Evolutionary conservation across 163 green algal species (phyloP).

Genomic region (Chlamydomonas reinhardtii): DNA sequence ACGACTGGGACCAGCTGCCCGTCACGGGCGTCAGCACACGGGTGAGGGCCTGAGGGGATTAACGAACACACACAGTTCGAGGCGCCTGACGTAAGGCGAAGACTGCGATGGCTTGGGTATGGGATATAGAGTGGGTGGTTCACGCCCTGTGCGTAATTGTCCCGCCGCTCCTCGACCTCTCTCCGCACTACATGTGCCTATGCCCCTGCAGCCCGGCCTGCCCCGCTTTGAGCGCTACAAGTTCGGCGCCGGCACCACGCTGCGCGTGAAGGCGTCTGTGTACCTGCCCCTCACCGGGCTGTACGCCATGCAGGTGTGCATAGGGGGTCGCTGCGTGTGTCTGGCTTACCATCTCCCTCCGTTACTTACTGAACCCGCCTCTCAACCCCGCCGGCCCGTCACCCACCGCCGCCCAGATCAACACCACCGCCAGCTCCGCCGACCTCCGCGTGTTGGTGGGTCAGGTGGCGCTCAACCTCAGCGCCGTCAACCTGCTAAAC

Average conservation of each 20-base stretch:
- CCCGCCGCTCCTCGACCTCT: too few relatives aligned
- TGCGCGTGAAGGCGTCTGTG: neutral
- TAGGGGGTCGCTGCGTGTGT: too few relatives aligned
- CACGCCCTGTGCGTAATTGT: too few relatives aligned
- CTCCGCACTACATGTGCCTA: too few relatives aligned
- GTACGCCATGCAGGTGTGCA: neutral
- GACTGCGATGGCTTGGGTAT: too few relatives aligned
- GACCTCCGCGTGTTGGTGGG: neutral
- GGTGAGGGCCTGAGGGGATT: too few relatives aligned
- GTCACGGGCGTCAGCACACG: neutral
- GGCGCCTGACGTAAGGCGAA: too few relatives aligned
- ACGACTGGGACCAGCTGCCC: neutral
- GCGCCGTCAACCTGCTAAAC: neutral
- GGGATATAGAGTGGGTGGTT: too few relatives aligned
- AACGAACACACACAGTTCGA: too few relatives aligned
- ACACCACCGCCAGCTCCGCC: neutral
- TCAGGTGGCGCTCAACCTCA: neutral
- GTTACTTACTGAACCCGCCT: too few relatives aligned
- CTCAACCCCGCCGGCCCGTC: too few relatives aligned
- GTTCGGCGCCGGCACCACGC: neutral
- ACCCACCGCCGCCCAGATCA: neutral
- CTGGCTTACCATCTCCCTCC: too few relatives aligned
- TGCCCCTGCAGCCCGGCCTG: neutral
- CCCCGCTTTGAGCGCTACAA: constrained; percentile 10
- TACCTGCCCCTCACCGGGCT: neutral